A percentile compares a stretch with the other conserved stretches of the same genome.
Evolutionary conservation across 75 land plant species (phyloP).

Genomic region (Gnetum montanum): DNA sequence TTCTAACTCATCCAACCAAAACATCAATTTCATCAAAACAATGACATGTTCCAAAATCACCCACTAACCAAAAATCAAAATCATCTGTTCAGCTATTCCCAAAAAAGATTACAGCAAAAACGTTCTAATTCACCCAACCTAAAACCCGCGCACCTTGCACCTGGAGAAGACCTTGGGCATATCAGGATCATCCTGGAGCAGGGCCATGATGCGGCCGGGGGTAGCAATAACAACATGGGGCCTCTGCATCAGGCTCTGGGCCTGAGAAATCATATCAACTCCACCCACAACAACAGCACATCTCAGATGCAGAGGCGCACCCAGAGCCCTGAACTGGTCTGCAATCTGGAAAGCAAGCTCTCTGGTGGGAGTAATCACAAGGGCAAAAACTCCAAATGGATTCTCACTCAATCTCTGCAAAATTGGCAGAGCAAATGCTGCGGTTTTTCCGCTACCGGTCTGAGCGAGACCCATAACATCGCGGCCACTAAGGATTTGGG

Average conservation of each 20-base stretch:
- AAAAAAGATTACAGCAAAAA: too few species aligned
- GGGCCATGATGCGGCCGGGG: conserved; percentile 72
- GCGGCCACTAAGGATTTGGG: conserved; percentile 67
- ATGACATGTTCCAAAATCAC: too few species aligned
- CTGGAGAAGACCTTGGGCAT: conserved; percentile 58
- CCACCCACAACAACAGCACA: conserved; percentile 82
- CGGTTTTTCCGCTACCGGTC: conserved; percentile 94
- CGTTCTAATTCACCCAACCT: too few species aligned
- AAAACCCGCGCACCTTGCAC: conserved; percentile 70
- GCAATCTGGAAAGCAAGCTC: conserved; percentile 89
- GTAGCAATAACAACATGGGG: conserved; percentile 96
- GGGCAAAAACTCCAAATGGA: conserved; percentile 81
- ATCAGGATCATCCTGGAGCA: conserved; percentile 54
- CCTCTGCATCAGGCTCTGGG: conserved; percentile 41
- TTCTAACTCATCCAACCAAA: too few species aligned
- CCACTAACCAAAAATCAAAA: too few species aligned
- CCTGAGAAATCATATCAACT: conserved; percentile 63
- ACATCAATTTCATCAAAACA: too few species aligned
- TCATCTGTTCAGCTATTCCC: too few species aligned
- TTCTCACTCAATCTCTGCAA: conserved; percentile 59
- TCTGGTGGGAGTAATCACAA: conserved; percentile 88
- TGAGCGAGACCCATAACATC: conserved; percentile 90
- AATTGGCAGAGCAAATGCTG: conserved; percentile 95
- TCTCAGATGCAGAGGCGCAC: conserved; percentile 46
- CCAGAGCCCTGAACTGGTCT: conserved; percentile 91